phyloP scores from a whole-genome alignment of 2,329 filamentous ascomycete species.

The Ophiostoma australiae region DNA sequence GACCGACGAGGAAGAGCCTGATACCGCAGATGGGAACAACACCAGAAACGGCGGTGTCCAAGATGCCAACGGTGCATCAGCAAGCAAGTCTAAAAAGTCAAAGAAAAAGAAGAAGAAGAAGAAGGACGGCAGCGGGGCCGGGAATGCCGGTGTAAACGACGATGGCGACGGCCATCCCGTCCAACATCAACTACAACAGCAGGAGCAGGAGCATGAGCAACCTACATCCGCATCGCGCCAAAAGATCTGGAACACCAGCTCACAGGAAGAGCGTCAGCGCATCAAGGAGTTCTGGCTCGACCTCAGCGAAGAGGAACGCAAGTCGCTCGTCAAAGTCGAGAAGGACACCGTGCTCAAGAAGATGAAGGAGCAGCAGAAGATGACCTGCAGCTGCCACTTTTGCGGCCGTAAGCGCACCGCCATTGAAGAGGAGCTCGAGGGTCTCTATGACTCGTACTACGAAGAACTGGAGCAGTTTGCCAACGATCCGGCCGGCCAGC shows the following conservation, averaged over 20 bases:
- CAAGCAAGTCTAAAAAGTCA: constrained; percentile 52
- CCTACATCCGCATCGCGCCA: constrained; percentile 35
- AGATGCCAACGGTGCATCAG: constrained; percentile 25
- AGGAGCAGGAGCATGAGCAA: constrained; percentile 29
- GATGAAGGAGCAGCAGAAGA: constrained; percentile 99
- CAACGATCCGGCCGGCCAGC: constrained; percentile 60
- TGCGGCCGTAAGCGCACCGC: constrained; percentile 94
- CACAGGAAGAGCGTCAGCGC: constrained; percentile 87
- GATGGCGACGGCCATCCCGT: constrained; percentile 22
- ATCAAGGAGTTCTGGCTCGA: constrained; percentile 99
- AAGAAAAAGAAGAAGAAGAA: constrained; percentile 65
- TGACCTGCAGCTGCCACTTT: constrained; percentile 96
- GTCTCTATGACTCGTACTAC: constrained; percentile 97
- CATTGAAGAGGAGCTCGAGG: constrained; percentile 96
- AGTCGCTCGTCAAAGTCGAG: constrained; percentile 93
- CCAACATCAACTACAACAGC: constrained; percentile 35
- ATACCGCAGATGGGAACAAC: constrained; percentile 39
- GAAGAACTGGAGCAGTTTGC: constrained; percentile 97
- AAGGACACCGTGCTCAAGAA: constrained; percentile 97
- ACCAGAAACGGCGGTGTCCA: constrained; percentile 34
- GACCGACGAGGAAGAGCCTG: constrained; percentile 55
- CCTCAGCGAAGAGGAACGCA: constrained; percentile 87
- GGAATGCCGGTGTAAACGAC: neutral
- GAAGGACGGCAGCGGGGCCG: constrained; percentile 8
- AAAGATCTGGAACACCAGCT: constrained; percentile 96